Evolutionary conservation across 306 rosid genomes (phyloP).

Genomic region (Quercus robur): DNA sequence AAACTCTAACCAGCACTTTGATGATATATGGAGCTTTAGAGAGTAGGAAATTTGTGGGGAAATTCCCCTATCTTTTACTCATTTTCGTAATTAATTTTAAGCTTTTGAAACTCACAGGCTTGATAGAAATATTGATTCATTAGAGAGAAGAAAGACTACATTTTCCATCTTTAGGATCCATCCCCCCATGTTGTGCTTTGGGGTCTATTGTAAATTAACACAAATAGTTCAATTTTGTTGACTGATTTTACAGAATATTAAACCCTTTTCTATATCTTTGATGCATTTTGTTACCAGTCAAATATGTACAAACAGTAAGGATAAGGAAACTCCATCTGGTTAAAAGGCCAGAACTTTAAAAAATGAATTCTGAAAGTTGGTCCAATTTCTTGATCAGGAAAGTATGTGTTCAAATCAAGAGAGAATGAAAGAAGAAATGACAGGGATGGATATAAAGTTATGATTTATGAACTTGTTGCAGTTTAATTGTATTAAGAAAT

Average conservation of each 20-base stretch:
- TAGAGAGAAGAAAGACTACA: neutral
- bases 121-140: neutral
- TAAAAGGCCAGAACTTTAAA: neutral
- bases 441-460: neutral
- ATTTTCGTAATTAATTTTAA: neutral
- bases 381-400: neutral
- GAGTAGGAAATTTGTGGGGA: neutral
- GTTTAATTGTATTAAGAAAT: neutral
- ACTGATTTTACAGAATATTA: neutral
- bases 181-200: neutral
- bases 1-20: neutral
- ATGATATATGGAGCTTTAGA: neutral
- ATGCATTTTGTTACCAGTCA: neutral
- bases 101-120: neutral
- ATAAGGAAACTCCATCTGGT: neutral
- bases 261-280: neutral
- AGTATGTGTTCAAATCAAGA: neutral
- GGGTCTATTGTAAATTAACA: conserved; percentile 18
- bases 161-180: neutral
- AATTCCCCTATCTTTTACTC: too few relatives aligned
- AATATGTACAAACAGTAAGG: neutral
- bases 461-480: neutral
- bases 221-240: conserved; percentile 30
- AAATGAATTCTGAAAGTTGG: neutral
- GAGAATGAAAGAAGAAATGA: neutral